phyloP scores from a whole-genome alignment of 1,284 basidiomycete species.

The Austropuccinia psidii region DNA sequence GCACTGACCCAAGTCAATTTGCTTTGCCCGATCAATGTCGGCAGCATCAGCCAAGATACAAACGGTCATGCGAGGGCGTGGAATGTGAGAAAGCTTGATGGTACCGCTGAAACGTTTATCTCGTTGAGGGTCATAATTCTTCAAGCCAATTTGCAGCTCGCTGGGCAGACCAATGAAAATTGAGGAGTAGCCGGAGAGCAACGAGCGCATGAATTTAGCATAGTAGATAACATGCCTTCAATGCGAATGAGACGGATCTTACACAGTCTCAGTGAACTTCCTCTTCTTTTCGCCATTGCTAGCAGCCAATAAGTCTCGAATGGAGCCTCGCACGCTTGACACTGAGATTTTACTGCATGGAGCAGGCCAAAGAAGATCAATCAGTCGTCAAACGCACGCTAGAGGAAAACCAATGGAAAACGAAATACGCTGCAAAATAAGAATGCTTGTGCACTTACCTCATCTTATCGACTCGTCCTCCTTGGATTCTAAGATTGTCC shows the following conservation, averaged over 20 bases:
- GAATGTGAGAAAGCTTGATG: conserved; percentile 80
- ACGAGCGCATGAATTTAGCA: neutral
- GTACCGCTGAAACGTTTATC: conserved; percentile 50
- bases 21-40: conserved; percentile 97
- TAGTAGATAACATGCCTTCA: neutral
- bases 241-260: neutral
- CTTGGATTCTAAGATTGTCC: no score
- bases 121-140: conserved; percentile 95
- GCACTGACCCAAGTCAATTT: conserved; percentile 66
- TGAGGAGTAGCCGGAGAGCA: neutral
- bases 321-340: conserved; percentile 95
- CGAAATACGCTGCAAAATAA: neutral
- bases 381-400: neutral
- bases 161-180: conserved; percentile 46
- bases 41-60: conserved; percentile 99
- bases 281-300: conserved; percentile 70
- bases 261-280: conserved; percentile 76
- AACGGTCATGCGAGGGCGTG: conserved; percentile 96
- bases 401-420: no score
- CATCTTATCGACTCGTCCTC: neutral
- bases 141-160: conserved; percentile 92
- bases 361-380: neutral
- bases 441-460: neutral
- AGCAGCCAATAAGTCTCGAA: conserved; percentile 71
- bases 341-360: conserved; percentile 69